Base-by-base conservation (phyloP, 192 early-diverging fungal species). In the Coemansia sp. region DNA sequence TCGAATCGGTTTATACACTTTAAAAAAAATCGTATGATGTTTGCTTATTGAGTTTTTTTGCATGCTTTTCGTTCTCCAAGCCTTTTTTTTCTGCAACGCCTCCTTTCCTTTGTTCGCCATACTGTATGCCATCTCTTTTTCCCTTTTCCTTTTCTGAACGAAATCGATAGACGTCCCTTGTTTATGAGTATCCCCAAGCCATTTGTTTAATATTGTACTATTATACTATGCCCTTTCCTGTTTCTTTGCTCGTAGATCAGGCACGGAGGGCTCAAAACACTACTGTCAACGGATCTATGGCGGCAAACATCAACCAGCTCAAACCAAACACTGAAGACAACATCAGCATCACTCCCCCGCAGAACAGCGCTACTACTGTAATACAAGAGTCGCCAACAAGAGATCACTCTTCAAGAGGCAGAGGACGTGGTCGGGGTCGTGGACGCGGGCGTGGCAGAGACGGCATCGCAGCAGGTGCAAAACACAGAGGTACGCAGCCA, bases 241-340 rank as follows among this genome's bases (percentile, higher is more conserved):
- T 72, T 34, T 72, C 71, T 23, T 63, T 67, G n/a, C 59, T 67
- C 59, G 42, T 74, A 67, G 61, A 61, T 56, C 61, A 63, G 18
- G 46, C 63, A 45, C 58, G 55, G 52, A 68, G 58, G 26, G 59
- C 59, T 8, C 58, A 58, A 20, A 68, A 68, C 29, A 40, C 39
- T 40, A 4, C 39, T 4, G 2, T 15, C 16, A 15, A 8, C 16
- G 39, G 39, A 40, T 40, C 39, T 13, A 40, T 40, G 39, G 39
- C 39, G 16, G 39, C 39, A 40, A 40, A 40, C 66, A 13, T 26
- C 57, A 59, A 61, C 46, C 67, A 59, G 39, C 45, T 29, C 20
- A 42, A 45, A 13, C 34, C 40, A 37, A 37, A 31, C 59, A 31
- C 34, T n/a, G n/a, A n/a, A n/a, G n/a, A n/a, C 2, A 49, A 57